Conservation (phyloP, 768 basidiomycete species). For the Gymnopilus dilepis region DNA sequence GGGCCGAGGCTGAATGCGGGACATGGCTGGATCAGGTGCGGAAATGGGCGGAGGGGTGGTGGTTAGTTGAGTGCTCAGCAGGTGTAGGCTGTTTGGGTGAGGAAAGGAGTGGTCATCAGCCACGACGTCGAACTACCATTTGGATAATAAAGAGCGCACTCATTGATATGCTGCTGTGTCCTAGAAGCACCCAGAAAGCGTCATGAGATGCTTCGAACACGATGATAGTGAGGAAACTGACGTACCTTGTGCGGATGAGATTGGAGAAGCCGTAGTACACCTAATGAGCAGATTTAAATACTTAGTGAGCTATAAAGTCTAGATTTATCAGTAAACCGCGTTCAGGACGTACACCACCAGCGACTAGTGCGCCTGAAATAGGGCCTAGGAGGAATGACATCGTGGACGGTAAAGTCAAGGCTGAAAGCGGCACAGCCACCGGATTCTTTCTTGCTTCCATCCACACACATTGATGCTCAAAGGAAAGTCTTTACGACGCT, state of each 20-base stretch:
- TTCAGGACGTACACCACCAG: conserved; percentile 58
- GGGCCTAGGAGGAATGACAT: conserved; percentile 71
- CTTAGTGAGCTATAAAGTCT: too few species aligned
- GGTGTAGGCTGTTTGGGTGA: conserved; percentile 39
- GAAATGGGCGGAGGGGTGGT: conserved; percentile 51
- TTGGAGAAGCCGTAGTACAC: conserved; percentile 77
- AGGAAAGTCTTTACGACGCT: too few species aligned
- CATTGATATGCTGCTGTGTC: conserved; percentile 57
- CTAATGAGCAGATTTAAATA: conserved; percentile 33
- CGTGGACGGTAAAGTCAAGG: too few species aligned
- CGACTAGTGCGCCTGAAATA: conserved; percentile 71
- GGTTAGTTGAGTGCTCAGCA: conserved; percentile 53
- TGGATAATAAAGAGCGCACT: conserved; percentile 45
- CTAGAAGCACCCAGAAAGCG: conserved; percentile 35
- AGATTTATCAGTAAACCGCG: neutral
- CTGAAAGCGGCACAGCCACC: neutral
- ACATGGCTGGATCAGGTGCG: conserved; percentile 60
- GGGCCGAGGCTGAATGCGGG: conserved; percentile 52
- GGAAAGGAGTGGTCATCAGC: neutral
- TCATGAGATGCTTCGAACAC: neutral
- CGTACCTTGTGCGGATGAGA: conserved; percentile 62
- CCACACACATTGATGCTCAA: too few species aligned
- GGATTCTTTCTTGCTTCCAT: neutral
- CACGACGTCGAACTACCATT: neutral
- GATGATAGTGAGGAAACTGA: neutral